phyloP scores from a whole-genome alignment of 805 yeast species.

The Saccharomycopsis vini region DNA sequence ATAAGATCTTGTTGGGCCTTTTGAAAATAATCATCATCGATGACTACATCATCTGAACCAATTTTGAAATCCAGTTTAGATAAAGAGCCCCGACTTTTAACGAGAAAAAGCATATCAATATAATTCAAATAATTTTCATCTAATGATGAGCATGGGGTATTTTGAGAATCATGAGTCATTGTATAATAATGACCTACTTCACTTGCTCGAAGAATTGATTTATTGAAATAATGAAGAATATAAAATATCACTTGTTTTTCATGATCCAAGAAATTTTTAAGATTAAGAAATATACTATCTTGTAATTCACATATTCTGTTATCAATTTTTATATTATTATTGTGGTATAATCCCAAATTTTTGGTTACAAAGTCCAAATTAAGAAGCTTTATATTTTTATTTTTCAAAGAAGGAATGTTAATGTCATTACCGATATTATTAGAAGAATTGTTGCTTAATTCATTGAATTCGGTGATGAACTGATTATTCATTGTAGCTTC shows the following conservation, averaged over 20 bases:
- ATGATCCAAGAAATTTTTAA: slow-evolving; percentile 9
- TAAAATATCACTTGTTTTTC: slow-evolving; percentile 10
- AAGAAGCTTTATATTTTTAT: slow-evolving; percentile 2
- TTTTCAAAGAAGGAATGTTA: not conserved
- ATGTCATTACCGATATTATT: not conserved
- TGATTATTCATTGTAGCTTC: slow-evolving; percentile 7
- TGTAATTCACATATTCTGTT: slow-evolving; percentile 5
- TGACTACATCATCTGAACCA: not conserved
- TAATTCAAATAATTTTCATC: slow-evolving; percentile 3
- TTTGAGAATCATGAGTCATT: too few species aligned
- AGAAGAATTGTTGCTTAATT: too few species aligned
- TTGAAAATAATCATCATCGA: slow-evolving; percentile 3
- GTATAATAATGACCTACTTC: not conserved
- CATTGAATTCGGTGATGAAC: not conserved
- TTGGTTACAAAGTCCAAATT: slow-evolving; percentile 9
- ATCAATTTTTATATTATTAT: slow-evolving; percentile 6
- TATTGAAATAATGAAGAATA: slow-evolving; percentile 12
- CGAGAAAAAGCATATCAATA: slow-evolving; percentile 9
- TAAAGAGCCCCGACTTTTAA: slow-evolving; percentile 1
- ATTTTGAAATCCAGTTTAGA: not conserved
- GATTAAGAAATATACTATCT: slow-evolving; percentile 9
- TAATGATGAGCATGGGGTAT: too few species aligned
- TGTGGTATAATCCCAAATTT: slow-evolving; percentile 2
- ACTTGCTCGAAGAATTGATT: slow-evolving; percentile 6
- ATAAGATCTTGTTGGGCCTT: slow-evolving; percentile 6